Conservation (phyloP, 257 asterid genomes). For the Nemophila menziesii region DNA sequence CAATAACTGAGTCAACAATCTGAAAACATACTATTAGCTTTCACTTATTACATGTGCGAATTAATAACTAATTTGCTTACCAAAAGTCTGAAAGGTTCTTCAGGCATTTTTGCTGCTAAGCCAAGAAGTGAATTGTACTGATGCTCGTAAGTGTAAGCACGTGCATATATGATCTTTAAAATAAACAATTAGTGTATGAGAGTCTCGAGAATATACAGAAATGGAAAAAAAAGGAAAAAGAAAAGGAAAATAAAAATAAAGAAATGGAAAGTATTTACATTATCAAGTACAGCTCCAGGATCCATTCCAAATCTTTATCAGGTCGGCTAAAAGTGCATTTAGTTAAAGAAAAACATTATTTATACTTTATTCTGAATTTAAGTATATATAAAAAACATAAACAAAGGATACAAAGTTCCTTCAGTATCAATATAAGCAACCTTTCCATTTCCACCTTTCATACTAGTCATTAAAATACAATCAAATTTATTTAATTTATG, state of each 20-base stretch:
- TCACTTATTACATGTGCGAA: too few relatives aligned
- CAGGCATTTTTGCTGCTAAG: slow-evolving; percentile 99
- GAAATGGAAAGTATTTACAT: slow-evolving; percentile 31
- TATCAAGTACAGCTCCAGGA: slow-evolving; percentile 97
- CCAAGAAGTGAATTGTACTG: slow-evolving; percentile 95
- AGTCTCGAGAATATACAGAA: too few relatives aligned
- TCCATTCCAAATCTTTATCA: slow-evolving; percentile 97
- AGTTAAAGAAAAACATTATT: slow-evolving; percentile 34
- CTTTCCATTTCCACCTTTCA: slow-evolving; percentile 98
- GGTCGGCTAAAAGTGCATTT: slow-evolving; percentile 63
- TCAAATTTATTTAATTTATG: slow-evolving; percentile 1
- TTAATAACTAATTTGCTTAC: slow-evolving; percentile 46
- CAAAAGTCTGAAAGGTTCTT: slow-evolving; percentile 96
- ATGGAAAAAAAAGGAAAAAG: too few relatives aligned
- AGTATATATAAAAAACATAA: slow-evolving; percentile 5
- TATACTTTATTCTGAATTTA: too few relatives aligned
- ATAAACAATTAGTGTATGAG: too few relatives aligned
- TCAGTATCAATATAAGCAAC: slow-evolving; percentile 96
- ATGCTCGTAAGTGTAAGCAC: slow-evolving; percentile 98
- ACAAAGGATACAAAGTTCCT: slow-evolving; percentile 95
- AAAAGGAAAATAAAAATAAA: slow-evolving; percentile 1
- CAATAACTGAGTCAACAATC: slow-evolving; percentile 96
- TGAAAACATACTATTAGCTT: slow-evolving; percentile 28
- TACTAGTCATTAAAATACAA: slow-evolving; percentile 21
- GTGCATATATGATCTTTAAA: slow-evolving; percentile 83